Base-by-base conservation (phyloP, 192 early-diverging fungal species). In the Coemansia sp. region DNA sequence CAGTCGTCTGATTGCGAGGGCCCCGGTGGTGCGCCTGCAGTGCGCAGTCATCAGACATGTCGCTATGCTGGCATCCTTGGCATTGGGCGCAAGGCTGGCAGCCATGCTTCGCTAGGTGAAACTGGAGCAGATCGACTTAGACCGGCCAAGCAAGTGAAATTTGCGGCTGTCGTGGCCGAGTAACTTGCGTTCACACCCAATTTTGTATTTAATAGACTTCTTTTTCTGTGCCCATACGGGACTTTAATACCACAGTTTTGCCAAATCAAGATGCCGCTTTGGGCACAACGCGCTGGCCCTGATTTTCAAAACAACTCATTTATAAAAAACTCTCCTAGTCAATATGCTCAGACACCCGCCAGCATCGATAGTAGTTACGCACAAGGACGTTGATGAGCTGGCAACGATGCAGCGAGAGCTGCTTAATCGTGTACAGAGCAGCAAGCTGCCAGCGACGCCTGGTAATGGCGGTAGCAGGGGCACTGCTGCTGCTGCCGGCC, bases 361-460 rank as follows among this genome's bases (percentile, higher is more conserved):
- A 34, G 66, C 67, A 21, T 55, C 66, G 21, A 67, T 74, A 18
- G 60, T 53, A 1, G 57, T 81, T n/a, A 62, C 79, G 42, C 73
- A 81, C 65, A 73, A 75, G 64, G 79, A 81, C 64, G 73, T 73
- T 11, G 79, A 81, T 38, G 70, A 64, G 51, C 67, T 81, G 20
- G 79, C 79, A 2, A 53, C 69, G 13, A 58, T 43, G 42, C 78
- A 81, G 59, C 73, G 70, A 63, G 31, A 43, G 69, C 62, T 80
- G 21, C 69, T 80, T 13, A 62, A 18, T 1, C 59, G 59, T 45
- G 62, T 79, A 28, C 63, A 73, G 40, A n/a, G 40, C 31, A 43
- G 48, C 55, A 26, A 46, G 31, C 46, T 53, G 62, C 23, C 45
- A 37, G 46, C 9, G 53, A 56, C 53, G 8, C 53, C 53, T 14